Conservation (phyloP, 352 stramenopile genomes). For the Phytopythium aichiense region DNA sequence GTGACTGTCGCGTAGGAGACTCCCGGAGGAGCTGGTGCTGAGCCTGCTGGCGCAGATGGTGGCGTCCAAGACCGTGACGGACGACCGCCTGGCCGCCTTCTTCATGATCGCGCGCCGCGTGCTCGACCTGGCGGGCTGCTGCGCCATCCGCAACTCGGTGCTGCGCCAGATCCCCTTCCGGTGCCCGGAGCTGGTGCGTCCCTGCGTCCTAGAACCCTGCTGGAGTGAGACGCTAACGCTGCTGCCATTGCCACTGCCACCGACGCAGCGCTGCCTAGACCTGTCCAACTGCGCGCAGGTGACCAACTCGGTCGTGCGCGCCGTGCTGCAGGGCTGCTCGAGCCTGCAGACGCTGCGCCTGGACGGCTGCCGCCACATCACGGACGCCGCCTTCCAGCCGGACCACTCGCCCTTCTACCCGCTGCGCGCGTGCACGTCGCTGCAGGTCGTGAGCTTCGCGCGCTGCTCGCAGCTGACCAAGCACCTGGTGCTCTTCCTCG, state of each 20-base stretch:
- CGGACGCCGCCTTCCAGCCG: constrained; percentile 81
- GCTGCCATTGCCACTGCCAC: not conserved
- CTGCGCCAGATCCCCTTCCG: constrained; percentile 82
- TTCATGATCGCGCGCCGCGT: constrained; percentile 75
- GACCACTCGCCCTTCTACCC: constrained; percentile 72
- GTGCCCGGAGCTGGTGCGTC: constrained; percentile 69
- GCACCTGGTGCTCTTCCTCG: constrained; percentile 70
- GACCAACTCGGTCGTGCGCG: constrained; percentile 80
- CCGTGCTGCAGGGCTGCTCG: constrained; percentile 73
- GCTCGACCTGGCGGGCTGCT: constrained; percentile 67
- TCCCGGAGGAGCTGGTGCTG: constrained; percentile 82
- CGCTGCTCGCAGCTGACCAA: constrained; percentile 80
- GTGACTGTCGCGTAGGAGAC: constrained; percentile 22
- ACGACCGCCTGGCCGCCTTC: constrained; percentile 80
- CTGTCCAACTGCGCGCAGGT: constrained; percentile 85
- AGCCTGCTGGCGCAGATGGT: constrained; percentile 72
- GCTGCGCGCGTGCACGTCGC: constrained; percentile 65
- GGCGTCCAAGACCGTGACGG: constrained; percentile 63
- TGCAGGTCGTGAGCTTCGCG: constrained; percentile 75
- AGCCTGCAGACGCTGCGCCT: constrained; percentile 76
- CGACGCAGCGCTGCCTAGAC: constrained; percentile 68
- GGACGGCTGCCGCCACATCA: constrained; percentile 84
- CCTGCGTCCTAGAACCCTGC: not conserved
- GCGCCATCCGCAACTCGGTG: constrained; percentile 81
- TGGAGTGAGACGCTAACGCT: not conserved